Base-by-base conservation (phyloP, 2,329 filamentous ascomycete genomes). In the Chaetomium strumarium region DNA sequence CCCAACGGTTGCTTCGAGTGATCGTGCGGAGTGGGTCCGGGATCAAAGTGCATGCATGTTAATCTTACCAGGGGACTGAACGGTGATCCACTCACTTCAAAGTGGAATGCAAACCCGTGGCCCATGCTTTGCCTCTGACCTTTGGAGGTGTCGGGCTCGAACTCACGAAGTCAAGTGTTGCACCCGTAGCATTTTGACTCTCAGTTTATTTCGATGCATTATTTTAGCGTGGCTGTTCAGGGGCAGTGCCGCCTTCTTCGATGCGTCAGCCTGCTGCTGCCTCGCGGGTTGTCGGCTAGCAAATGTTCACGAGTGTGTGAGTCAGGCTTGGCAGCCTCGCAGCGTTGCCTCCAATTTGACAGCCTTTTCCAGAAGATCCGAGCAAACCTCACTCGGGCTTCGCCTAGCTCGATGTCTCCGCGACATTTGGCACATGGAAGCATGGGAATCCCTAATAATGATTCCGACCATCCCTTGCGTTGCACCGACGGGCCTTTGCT, bases 301-400 rank as follows among this genome's bases (percentile, higher is more conserved):
- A 62, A 48, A 51, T 41, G 24, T 57, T 59, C 60, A 61, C 57
- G 14, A 19, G 29, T 16, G 17, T 16, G 46, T 51, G 49, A 47
- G 30, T 31, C 13, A 45, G 40, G 57, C 49, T 53, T 55, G 58
- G 57, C 48, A 60, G 58, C 60, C 58, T 62, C 58, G 60, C 58
- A 59, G 53, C 46, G 46, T 51, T 47, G 49, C 53, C 53, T 37
- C 51, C 51, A 46, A 49, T 44, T 40, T 53, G 49, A 45, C 52
- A 38, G 42, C 33, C 54, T 53, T 40, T 49, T 51, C 47, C 29
- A 38, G 52, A 51, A 53, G 36, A 53, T n/a, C 47, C 46, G 13
- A 17, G 5, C 36, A 24, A 38, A 38, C 52, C 42, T 45, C 45
- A 11, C 29, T 42, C 53, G 46, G 49, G 46, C 40, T 36, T 52